Evolutionary conservation across 805 yeast species (phyloP).

Genomic region (Hanseniaspora valbyensis): DNA sequence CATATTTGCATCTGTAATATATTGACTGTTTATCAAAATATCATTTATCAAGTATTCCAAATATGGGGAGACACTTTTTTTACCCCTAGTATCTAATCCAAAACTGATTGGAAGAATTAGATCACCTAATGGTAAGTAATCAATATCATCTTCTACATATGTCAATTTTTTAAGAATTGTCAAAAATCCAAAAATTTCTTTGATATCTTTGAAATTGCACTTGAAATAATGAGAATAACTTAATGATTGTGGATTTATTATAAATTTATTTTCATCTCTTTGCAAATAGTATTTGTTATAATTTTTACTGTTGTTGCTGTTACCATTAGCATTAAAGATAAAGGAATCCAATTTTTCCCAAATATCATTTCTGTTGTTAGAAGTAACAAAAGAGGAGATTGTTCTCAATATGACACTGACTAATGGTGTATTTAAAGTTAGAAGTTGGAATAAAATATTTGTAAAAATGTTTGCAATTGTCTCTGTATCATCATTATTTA

Average conservation of each 20-base stretch:
- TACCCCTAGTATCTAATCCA: slow-evolving; percentile 49
- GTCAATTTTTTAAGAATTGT: slow-evolving; percentile 1
- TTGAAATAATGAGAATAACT: slow-evolving; percentile 30
- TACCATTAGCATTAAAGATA: slow-evolving; percentile 36
- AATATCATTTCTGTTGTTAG: slow-evolving; percentile 34
- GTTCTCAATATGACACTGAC: slow-evolving; percentile 48
- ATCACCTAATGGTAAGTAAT: slow-evolving; percentile 30
- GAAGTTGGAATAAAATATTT: slow-evolving; percentile 36
- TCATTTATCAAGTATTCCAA: slow-evolving; percentile 59
- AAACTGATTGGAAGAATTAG: slow-evolving; percentile 51
- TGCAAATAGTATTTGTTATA: slow-evolving; percentile 21
- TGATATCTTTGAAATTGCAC: slow-evolving; percentile 42
- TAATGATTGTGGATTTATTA: slow-evolving; percentile 15
- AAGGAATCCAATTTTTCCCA: slow-evolving; percentile 67
- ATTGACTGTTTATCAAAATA: slow-evolving; percentile 46
- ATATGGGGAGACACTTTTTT: slow-evolving; percentile 67
- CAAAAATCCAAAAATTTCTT: slow-evolving; percentile 43
- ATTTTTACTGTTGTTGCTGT: not conserved
- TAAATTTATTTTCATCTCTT: slow-evolving; percentile 18
- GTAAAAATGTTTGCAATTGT: slow-evolving; percentile 22
- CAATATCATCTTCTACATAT: not conserved
- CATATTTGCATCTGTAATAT: slow-evolving; percentile 26
- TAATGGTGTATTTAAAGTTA: slow-evolving; percentile 38
- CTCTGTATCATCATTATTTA: slow-evolving; percentile 23
- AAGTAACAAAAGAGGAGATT: slow-evolving; percentile 43